phyloP scores from a whole-genome alignment of 1,284 basidiomycete species.

The Porodaedalea pini region DNA sequence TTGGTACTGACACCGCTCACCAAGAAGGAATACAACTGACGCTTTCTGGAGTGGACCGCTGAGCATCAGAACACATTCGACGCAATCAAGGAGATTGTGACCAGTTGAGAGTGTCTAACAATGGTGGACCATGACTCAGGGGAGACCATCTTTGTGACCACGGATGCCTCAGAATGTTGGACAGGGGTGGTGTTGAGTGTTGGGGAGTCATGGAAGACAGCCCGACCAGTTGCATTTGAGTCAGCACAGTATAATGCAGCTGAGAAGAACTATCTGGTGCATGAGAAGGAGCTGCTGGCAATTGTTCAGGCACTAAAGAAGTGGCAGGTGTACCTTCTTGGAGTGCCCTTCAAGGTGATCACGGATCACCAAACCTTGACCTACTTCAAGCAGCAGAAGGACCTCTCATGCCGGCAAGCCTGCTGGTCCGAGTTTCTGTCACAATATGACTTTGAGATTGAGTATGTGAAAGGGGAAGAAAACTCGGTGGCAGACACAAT shows the following conservation, averaged over 20 bases:
- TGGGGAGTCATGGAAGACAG: constrained; percentile 30
- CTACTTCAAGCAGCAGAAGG: constrained; percentile 34
- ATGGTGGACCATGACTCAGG: constrained; percentile 33
- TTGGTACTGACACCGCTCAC: constrained; percentile 36
- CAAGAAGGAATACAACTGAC: constrained; percentile 24
- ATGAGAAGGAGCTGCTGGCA: constrained; percentile 37
- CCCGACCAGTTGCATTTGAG: constrained; percentile 34
- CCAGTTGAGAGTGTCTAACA: constrained; percentile 38
- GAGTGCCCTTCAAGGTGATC: constrained; percentile 31
- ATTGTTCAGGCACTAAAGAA: constrained; percentile 35
- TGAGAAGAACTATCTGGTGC: constrained; percentile 35
- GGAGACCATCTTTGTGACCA: constrained; percentile 38
- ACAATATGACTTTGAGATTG: constrained; percentile 35
- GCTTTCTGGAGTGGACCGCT: constrained; percentile 32
- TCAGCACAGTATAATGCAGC: constrained; percentile 31
- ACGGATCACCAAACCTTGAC: constrained; percentile 41
- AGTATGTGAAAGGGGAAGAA: constrained; percentile 34
- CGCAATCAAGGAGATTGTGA: no score
- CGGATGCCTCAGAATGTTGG: constrained; percentile 32
- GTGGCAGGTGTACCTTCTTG: constrained; percentile 35
- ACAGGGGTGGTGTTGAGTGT: constrained; percentile 35
- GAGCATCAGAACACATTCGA: constrained; percentile 36
- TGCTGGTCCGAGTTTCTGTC: constrained; percentile 37
- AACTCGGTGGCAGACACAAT: constrained; percentile 38
- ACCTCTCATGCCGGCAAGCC: constrained; percentile 34